Base-by-base conservation (phyloP, 116 monocot species). In the Zostera marina region DNA sequence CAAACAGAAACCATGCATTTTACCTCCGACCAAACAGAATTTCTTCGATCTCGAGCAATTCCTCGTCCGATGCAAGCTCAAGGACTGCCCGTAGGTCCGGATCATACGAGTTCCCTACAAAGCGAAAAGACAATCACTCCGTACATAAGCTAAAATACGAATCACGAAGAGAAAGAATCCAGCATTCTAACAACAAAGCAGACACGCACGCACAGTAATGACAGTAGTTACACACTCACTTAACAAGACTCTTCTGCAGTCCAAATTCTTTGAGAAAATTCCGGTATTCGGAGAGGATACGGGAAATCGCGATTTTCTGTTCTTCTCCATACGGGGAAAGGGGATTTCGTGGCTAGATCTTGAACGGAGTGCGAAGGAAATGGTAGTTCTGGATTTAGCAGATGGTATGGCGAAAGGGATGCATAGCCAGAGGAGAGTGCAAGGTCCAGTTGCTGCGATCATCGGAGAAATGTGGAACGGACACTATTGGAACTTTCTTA, bases 21-120 rank as follows among this genome's bases (percentile, higher is more conserved):
- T 56, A 32, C 92, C 92, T 92, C 8, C 80, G 76, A 9, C 85
- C 85, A 55, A 79, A 94, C 17, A 94, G 82, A 72, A 94, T 94
- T 47, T 63, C 44, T 57, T 94, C 82, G 9, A 94, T 65, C 68
- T 94, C 89, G 56, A 67, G 60, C 62, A 94, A 66, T 53, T 94
- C 94, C 25, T 73, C 77, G 23, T 79, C 79, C 9, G 88, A 77
- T 0, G 94, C 94, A 9, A 94, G 79, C 52, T 94, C 94, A 56
- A 94, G 82, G 53, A 94, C 94, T 25, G 63, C 56, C 67, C 94
- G 77, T 54, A 94, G 67, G 55, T 94, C 94, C 47, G 77, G 79
- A 65, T 94, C 94, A 53, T 49, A 85, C 53, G 32, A 32, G 32
- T 43, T 65, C n/a, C 64, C 77, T 76, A 57, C 77, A 53, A 52